A percentile compares a stretch with the other conserved stretches of the same genome.
These are phyloP conservation scores for Paecilomyces niveus DNA, from an alignment of 2,329 filamentous ascomycete genomes.

Conservation along the genomic window DNA sequence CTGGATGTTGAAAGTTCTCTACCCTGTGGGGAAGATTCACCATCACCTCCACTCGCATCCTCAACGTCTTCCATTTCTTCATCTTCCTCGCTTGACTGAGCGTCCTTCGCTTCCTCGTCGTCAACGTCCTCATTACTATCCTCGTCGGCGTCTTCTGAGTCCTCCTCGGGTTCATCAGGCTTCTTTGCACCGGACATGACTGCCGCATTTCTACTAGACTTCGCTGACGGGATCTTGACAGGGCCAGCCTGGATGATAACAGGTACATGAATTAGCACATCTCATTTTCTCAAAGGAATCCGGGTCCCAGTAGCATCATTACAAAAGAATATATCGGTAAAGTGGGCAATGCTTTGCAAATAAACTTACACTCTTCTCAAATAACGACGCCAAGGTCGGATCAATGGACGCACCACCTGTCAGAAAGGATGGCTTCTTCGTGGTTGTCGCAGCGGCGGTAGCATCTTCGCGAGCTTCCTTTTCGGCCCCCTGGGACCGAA, in stretches of 20 bases:
- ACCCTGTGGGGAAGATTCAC: conserved; percentile 32
- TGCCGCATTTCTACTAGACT: conserved; percentile 15
- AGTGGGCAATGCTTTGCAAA: conserved; percentile 7
- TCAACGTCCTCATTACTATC: conserved; percentile 23
- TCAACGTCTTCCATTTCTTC: conserved; percentile 37
- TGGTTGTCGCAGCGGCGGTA: conserved; percentile 11
- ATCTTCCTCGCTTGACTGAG: conserved; percentile 24
- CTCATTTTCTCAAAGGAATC: neutral
- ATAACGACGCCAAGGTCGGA: conserved; percentile 62
- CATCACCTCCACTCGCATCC: conserved; percentile 42
- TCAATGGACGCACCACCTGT: conserved; percentile 60
- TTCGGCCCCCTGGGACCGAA: conserved; percentile 17
- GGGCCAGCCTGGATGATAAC: conserved; percentile 26
- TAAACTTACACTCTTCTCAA: conserved; percentile 59
- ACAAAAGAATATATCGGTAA: neutral
- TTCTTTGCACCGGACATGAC: conserved; percentile 11
- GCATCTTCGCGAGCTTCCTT: conserved; percentile 9
- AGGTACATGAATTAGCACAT: neutral
- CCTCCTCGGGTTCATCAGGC: conserved; percentile 4
- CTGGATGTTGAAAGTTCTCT: conserved; percentile 14
- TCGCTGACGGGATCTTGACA: conserved; percentile 28
- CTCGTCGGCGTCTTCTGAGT: conserved; percentile 20
- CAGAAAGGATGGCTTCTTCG: conserved; percentile 32
- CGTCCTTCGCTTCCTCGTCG: conserved; percentile 17
- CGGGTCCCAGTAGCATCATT: neutral